These are phyloP conservation scores for Gossypium thurberi DNA, from an alignment of 345 rosid genomes.

Conservation along the genomic window DNA sequence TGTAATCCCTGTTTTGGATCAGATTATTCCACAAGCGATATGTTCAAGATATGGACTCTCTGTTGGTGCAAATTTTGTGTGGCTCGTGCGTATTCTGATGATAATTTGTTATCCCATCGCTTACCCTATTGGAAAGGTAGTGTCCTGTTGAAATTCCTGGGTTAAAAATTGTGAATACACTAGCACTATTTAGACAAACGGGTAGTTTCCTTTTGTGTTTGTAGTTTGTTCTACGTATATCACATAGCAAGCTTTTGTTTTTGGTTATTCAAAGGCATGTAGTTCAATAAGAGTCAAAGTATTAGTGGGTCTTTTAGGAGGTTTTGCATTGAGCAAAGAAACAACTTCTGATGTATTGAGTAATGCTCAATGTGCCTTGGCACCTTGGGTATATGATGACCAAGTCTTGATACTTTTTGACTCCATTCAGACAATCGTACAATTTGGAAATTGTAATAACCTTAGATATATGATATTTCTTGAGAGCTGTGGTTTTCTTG, in stretches of 20 bases:
- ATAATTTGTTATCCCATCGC: constrained; percentile 66
- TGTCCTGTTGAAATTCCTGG: neutral
- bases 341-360: neutral
- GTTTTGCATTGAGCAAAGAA: neutral
- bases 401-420: neutral
- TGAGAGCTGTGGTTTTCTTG: neutral
- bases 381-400: neutral
- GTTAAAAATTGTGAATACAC: neutral
- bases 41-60: constrained; percentile 78
- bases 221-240: neutral
- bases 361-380: neutral
- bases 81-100: constrained; percentile 73
- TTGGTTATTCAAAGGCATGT: neutral
- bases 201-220: neutral
- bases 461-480: neutral
- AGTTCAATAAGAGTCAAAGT: neutral
- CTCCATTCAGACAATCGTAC: neutral
- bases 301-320: neutral
- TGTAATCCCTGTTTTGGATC: neutral
- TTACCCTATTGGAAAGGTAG: constrained; percentile 77
- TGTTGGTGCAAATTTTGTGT: constrained; percentile 64
- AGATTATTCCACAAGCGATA: constrained; percentile 81
- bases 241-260: neutral
- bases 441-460: neutral
- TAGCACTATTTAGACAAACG: neutral